Percentiles rank a stretch among this genome's conserved stretches.
Evolutionary conservation across 2,329 filamentous ascomycete species (phyloP).

Genomic region (Trichocomaceae sp.): DNA sequence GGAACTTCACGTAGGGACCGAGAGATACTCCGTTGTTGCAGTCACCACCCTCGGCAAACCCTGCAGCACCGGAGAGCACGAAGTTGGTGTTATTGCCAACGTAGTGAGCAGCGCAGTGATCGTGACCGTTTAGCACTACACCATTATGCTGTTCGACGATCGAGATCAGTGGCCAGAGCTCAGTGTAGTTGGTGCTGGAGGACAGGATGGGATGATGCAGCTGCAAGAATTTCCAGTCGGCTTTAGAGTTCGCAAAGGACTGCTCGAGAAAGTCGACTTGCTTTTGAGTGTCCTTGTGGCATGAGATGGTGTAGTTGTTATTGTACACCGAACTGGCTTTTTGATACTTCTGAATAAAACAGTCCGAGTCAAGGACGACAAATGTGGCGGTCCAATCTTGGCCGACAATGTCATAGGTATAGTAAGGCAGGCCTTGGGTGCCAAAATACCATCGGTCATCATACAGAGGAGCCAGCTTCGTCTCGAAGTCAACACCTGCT

Average conservation of each 20-base stretch:
- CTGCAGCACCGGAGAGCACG: conserved; percentile 16
- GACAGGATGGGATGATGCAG: conserved; percentile 20
- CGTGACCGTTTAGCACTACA: conserved; percentile 23
- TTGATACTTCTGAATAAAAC: conserved; percentile 21
- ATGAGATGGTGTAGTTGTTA: conserved; percentile 18
- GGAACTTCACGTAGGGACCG: conserved; percentile 19
- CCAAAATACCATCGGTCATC: conserved; percentile 24
- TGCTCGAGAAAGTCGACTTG: conserved; percentile 19
- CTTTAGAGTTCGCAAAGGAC: conserved; percentile 19
- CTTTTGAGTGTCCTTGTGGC: conserved; percentile 17
- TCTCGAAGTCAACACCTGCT: conserved; percentile 22
- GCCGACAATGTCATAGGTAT: conserved; percentile 19
- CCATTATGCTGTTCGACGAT: conserved; percentile 17
- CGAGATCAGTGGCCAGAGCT: conserved; percentile 19
- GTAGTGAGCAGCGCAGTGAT: conserved; percentile 23
- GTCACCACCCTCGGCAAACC: conserved; percentile 15
- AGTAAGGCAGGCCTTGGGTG: conserved; percentile 16
- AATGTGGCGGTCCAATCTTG: conserved; percentile 21
- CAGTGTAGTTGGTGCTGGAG: conserved; percentile 17
- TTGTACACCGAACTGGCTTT: conserved; percentile 18
- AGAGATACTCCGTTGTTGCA: conserved; percentile 22
- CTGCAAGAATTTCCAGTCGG: conserved; percentile 22
- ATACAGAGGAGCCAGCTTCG: conserved; percentile 19
- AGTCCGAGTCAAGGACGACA: conserved; percentile 22
- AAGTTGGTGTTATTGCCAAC: conserved; percentile 19